Conservation (phyloP, 2,329 filamentous ascomycete species). For the Myriosclerotinia scirpicola region DNA sequence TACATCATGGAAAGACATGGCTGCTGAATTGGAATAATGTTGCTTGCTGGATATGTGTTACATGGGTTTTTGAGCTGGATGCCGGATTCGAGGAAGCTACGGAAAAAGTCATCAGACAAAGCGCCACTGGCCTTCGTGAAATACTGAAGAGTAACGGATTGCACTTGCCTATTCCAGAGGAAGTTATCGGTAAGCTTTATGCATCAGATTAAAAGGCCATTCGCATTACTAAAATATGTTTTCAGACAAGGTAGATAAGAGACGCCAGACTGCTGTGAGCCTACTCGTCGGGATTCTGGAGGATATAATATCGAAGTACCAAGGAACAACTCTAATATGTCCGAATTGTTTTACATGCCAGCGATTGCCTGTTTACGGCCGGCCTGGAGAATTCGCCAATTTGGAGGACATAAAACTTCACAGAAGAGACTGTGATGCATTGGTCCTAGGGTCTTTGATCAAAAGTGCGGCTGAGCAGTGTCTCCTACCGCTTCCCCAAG, state of each 20-base stretch:
- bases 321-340: too few relatives aligned
- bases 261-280: not conserved
- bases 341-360: not conserved
- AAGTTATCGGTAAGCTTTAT: not conserved
- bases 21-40: rapidly evolving
- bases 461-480: not conserved
- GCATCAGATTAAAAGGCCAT: not conserved
- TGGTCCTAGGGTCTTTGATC: not conserved
- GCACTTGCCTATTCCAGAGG: not conserved
- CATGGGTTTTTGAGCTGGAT: not conserved
- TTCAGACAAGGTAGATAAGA: not conserved
- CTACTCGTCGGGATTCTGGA: not conserved
- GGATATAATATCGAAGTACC: not conserved
- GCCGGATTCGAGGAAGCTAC: not conserved
- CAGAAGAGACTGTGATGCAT: not conserved
- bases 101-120: not conserved
- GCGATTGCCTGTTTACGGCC: not conserved
- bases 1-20: rapidly evolving
- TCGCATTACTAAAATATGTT: not conserved
- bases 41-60: not conserved
- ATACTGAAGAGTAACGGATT: not conserved
- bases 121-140: not conserved
- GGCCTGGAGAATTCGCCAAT: not conserved
- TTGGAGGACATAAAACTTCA: not conserved
- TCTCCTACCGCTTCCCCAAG: not conserved